phyloP scores from a whole-genome alignment of 2,329 filamentous ascomycete species.

The Hypoxylon sp. region DNA sequence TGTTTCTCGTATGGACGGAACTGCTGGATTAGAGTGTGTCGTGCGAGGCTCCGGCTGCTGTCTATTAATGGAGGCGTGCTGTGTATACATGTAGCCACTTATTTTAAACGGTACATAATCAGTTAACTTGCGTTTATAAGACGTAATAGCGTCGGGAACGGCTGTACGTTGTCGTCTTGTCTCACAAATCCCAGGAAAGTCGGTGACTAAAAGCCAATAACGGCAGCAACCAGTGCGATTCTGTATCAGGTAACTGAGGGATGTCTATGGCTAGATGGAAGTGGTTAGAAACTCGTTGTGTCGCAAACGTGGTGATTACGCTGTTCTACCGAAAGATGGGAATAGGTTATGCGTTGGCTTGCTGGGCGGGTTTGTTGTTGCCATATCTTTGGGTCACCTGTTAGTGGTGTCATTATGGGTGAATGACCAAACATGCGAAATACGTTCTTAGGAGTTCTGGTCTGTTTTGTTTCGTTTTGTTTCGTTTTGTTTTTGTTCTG shows the following conservation, averaged over 20 bases:
- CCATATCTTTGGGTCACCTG: conserved; percentile 11
- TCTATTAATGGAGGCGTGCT: background rate
- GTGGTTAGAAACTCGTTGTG: background rate
- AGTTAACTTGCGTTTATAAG: background rate
- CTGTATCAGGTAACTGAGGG: background rate
- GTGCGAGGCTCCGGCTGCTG: background rate
- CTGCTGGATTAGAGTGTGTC: conserved; percentile 30
- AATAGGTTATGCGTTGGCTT: background rate
- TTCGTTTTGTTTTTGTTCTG: conserved; percentile 2
- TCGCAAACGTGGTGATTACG: background rate
- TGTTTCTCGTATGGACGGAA: conserved; percentile 40
- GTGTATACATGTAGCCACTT: background rate
- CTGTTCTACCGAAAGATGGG: background rate
- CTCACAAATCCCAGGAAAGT: background rate
- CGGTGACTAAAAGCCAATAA: background rate
- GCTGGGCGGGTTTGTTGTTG: conserved; percentile 14
- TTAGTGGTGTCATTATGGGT: background rate
- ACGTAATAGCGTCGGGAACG: background rate
- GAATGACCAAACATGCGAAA: conserved; percentile 4
- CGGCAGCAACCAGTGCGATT: background rate
- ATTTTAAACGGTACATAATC: background rate
- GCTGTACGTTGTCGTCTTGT: background rate
- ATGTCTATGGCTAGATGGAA: background rate
- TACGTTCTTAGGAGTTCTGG: background rate
- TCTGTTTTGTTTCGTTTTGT: conserved; percentile 7